Conservation (phyloP, 2,329 filamentous ascomycete genomes). For the Monilinia laxa region DNA sequence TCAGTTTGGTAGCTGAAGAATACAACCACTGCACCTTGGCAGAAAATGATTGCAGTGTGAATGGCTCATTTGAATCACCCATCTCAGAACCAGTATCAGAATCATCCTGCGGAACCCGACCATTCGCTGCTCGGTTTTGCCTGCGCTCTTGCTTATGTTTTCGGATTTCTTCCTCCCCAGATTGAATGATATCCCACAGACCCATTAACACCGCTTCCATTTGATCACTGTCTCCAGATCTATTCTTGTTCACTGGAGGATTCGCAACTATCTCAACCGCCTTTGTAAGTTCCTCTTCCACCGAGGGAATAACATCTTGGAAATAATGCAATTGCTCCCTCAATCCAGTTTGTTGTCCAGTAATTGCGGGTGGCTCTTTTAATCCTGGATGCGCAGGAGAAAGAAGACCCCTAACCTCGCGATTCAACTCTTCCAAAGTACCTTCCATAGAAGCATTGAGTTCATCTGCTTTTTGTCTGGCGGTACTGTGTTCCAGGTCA, state of each 20-base stretch:
- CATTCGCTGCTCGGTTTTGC: conserved; percentile 55
- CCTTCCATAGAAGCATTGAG: conserved; percentile 44
- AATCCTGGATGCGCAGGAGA: conserved; percentile 49
- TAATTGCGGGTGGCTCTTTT: conserved; percentile 57
- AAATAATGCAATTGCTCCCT: conserved; percentile 69
- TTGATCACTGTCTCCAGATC: conserved; percentile 50
- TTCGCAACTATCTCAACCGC: conserved; percentile 27
- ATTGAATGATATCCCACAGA: conserved; percentile 53
- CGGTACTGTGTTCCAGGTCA: conserved; percentile 51
- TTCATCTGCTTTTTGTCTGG: conserved; percentile 27
- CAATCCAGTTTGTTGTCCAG: conserved; percentile 56
- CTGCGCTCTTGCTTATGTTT: conserved; percentile 55
- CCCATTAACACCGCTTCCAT: conserved; percentile 53
- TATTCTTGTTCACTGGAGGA: conserved; percentile 28
- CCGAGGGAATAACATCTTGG: conserved; percentile 56
- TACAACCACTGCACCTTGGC: conserved; percentile 78
- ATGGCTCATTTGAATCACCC: conserved; percentile 58
- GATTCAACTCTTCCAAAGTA: conserved; percentile 62
- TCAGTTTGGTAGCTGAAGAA: conserved; percentile 70
- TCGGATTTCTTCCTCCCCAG: conserved; percentile 54
- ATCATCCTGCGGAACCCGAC: conserved; percentile 55
- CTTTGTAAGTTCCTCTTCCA: conserved; percentile 43
- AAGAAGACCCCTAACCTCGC: conserved; percentile 61
- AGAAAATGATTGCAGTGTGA: conserved; percentile 74
- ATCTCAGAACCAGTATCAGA: conserved; percentile 64